A percentile compares a stretch with the other conserved stretches of the same genome.
Conservation (phyloP, 495 filamentous ascomycete species). For the Podospora pseudopauciseta region DNA sequence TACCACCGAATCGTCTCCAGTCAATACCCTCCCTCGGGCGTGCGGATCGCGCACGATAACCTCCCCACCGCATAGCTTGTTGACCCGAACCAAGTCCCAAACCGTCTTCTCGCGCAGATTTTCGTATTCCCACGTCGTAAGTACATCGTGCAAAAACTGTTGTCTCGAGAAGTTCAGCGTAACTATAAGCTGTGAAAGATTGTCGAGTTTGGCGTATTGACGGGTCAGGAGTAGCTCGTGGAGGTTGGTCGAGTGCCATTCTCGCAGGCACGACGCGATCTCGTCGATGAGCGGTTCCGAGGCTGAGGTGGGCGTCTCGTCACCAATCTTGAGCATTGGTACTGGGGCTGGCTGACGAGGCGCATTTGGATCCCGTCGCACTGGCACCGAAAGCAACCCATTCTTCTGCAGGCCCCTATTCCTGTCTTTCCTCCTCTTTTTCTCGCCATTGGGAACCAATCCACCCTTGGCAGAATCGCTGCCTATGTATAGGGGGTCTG, state of each 20-base stretch:
- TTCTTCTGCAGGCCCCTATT: constrained; percentile 22
- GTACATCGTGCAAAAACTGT: constrained; percentile 87
- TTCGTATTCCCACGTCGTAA: constrained; percentile 78
- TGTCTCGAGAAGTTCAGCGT: constrained; percentile 77
- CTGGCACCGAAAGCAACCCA: constrained; percentile 35
- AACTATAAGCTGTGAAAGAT: constrained; percentile 72
- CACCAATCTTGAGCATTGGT: constrained; percentile 94
- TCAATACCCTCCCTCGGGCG: constrained; percentile 78
- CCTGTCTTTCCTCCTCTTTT: constrained; percentile 31
- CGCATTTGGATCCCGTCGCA: constrained; percentile 53
- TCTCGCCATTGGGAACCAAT: constrained; percentile 27
- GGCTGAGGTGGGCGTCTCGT: constrained; percentile 85
- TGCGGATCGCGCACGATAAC: constrained; percentile 89
- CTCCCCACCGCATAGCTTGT: constrained; percentile 86
- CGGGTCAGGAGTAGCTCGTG: constrained; percentile 85
- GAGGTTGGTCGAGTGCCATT: constrained; percentile 97
- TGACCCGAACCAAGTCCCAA: constrained; percentile 90
- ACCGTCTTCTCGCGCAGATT: constrained; percentile 77
- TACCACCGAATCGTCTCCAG: constrained; percentile 87
- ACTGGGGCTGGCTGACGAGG: constrained; percentile 87
- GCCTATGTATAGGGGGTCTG: constrained; percentile 26
- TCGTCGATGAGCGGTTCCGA: constrained; percentile 94
- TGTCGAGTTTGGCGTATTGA: constrained; percentile 75
- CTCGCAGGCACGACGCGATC: constrained; percentile 89
- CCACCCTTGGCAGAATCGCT: constrained; percentile 49